Conservation (phyloP, 2,329 filamentous ascomycete genomes). For the Tolypocladium guangdongense region DNA sequence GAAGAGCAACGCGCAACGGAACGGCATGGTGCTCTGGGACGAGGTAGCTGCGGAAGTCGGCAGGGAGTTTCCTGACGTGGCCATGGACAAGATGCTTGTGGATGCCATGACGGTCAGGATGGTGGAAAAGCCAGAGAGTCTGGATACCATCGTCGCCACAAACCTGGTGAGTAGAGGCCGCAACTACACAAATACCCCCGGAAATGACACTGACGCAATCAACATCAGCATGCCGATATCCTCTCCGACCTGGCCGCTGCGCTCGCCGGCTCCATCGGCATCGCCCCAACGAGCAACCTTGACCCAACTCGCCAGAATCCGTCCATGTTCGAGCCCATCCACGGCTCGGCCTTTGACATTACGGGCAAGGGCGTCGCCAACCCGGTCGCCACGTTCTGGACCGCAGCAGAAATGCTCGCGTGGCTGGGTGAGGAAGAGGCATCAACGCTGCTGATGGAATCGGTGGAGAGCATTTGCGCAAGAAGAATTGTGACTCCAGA, state of each 20-base stretch:
- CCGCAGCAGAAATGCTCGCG: conserved; percentile 43
- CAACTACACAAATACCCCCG: neutral
- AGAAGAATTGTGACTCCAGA: conserved; percentile 41
- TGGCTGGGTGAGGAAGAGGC: conserved; percentile 46
- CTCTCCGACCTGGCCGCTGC: conserved; percentile 62
- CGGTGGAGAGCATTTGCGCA: conserved; percentile 41
- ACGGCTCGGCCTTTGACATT: conserved; percentile 64
- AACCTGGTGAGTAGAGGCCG: conserved; percentile 29
- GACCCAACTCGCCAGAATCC: conserved; percentile 44
- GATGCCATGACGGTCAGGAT: conserved; percentile 57
- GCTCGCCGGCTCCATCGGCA: conserved; percentile 60
- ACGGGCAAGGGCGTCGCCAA: conserved; percentile 64
- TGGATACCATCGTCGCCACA: conserved; percentile 55
- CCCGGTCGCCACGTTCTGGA: conserved; percentile 52
- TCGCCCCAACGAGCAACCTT: conserved; percentile 59
- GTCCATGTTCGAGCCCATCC: conserved; percentile 55
- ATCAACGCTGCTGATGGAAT: conserved; percentile 35
- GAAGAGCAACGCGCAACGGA: conserved; percentile 56
- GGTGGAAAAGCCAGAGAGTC: conserved; percentile 44
- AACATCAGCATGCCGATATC: conserved; percentile 43
- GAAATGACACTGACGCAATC: no score
- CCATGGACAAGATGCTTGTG: conserved; percentile 54
- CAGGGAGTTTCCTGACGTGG: conserved; percentile 46
- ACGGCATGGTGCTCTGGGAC: conserved; percentile 61
- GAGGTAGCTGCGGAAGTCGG: conserved; percentile 44